Evolutionary conservation across 2,329 filamentous ascomycete species (phyloP), one percentile per base, ranked within the genome.

Genomic region (Chaetomiaceae sp.): DNA sequence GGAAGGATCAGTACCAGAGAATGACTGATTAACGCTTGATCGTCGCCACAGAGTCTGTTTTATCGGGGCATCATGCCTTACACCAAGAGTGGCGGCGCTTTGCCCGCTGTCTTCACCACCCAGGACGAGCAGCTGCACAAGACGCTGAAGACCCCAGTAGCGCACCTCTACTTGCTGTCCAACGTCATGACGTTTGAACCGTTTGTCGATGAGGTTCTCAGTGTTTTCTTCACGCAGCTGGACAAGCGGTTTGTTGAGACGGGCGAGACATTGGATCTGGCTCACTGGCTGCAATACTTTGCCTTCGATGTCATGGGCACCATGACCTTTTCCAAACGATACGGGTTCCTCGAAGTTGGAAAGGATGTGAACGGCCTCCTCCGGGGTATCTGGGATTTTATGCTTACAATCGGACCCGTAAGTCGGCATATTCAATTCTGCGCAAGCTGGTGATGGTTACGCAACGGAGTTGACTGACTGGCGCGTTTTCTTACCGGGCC

Each of bases 181-280:
- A 58, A 47, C 9, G 51, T 60, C 2, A 48, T 59, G 12, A 33
- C 49, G 29, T 58, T 57, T 18, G 59, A 60, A 41, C 56, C 54
- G 3, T 49, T 50, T 12, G 52, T 61, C 1, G 56, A 60, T 39
- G 45, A 34, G 6, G 55, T 53, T 15, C 55, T 56, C n/a, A 15
- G 42, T 4, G 38, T 57, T 5, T 56, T 60, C 41, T 38, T 45
- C 12, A 12, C 20, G 10, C 38, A 37, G 26, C 37, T 52, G 1
- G n/a, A 19, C 1, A n/a, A 19, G 3, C 19, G 19, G 7, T 45
- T 42, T 35, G 37, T 11, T 15, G 15, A 19, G n/a, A 2, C 26
- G 6, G 6, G 11, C 6, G 27, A 6, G 11, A n/a, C 27, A 6
- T 30, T 11, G 7, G 42, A 53, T 10, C 29, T 53, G 6, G 51